Evolutionary conservation across 1,284 basidiomycete genomes (phyloP).

Genomic region (Sutorius eximius): DNA sequence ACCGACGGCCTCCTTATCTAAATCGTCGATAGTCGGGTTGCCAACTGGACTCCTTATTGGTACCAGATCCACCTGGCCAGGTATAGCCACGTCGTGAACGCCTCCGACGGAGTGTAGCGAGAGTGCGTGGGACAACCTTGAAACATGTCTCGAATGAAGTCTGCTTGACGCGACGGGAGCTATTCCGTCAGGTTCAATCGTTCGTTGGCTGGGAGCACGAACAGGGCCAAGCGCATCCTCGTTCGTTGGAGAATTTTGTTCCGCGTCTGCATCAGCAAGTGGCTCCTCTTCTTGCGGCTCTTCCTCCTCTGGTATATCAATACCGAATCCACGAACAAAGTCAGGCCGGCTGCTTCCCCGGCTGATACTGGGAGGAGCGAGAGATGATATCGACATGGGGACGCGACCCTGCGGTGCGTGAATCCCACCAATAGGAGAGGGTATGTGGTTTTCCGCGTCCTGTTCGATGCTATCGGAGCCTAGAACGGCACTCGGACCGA

Average conservation of each 20-base stretch:
- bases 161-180: slow-evolving; percentile 51
- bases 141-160: slow-evolving; percentile 69
- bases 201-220: slow-evolving; percentile 17
- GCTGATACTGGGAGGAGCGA: slow-evolving; percentile 47
- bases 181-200: slow-evolving; percentile 35
- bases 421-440: slow-evolving; percentile 37
- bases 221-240: slow-evolving; percentile 17
- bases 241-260: slow-evolving; percentile 30
- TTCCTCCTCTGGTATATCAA: slow-evolving; percentile 71
- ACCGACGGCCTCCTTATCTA: slow-evolving; percentile 52
- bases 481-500: slow-evolving; percentile 54
- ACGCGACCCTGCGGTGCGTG: slow-evolving; percentile 63
- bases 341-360: slow-evolving; percentile 62
- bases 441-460: slow-evolving; percentile 17
- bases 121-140: slow-evolving; percentile 61
- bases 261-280: slow-evolving; percentile 25
- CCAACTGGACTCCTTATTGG: slow-evolving; percentile 32
- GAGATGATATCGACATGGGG: slow-evolving; percentile 47
- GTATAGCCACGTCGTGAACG: slow-evolving; percentile 32
- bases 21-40: slow-evolving; percentile 36
- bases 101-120: slow-evolving; percentile 65
- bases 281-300: slow-evolving; percentile 45
- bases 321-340: slow-evolving; percentile 72
- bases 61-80: slow-evolving; percentile 32
- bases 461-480: slow-evolving; percentile 48